Percentiles rank a stretch among this genome's conserved stretches.
These are phyloP conservation scores for Trichoderma semiorbis DNA, from an alignment of 2,329 filamentous ascomycete genomes.

Conservation along the genomic window DNA sequence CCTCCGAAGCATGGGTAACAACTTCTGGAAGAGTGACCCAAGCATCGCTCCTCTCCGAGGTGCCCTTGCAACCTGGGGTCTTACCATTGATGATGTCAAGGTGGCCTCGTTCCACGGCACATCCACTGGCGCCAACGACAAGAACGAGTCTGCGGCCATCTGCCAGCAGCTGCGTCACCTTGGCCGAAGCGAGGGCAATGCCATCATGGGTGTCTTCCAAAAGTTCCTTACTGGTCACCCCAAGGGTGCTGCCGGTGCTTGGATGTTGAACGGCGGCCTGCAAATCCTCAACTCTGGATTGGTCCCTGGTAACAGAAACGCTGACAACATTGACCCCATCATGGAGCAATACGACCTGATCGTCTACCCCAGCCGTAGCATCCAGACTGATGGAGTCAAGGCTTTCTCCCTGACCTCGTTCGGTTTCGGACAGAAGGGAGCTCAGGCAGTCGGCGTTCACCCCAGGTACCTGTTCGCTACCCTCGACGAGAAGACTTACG, in stretches of 20 bases:
- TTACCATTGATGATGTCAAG: conserved; percentile 91
- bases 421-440: conserved; percentile 98
- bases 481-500: conserved; percentile 82
- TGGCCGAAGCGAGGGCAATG: conserved; percentile 93
- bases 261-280: conserved; percentile 99
- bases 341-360: conserved; percentile 99
- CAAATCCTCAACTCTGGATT: conserved; percentile 93
- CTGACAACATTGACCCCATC: conserved; percentile 91
- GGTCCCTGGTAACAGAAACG: conserved; percentile 95
- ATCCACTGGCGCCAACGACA: conserved; percentile 97
- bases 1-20: conserved; percentile 89
- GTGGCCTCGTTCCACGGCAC: conserved; percentile 99
- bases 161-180: conserved; percentile 95
- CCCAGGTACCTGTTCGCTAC: conserved; percentile 93
- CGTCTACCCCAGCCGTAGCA: conserved; percentile 89
- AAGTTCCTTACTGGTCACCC: conserved; percentile 98
- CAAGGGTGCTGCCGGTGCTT: conserved; percentile 97
- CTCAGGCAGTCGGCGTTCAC: conserved; percentile 94
- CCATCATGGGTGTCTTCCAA: conserved; percentile 95
- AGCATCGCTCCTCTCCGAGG: conserved; percentile 93
- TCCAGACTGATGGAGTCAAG: conserved; percentile 97
- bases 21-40: conserved; percentile 96
- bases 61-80: conserved; percentile 94
- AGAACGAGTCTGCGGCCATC: conserved; percentile 97
- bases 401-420: conserved; percentile 99